Base-by-base conservation (phyloP, 192 early-diverging fungal species). In the Bifiguratus adelaidae region DNA sequence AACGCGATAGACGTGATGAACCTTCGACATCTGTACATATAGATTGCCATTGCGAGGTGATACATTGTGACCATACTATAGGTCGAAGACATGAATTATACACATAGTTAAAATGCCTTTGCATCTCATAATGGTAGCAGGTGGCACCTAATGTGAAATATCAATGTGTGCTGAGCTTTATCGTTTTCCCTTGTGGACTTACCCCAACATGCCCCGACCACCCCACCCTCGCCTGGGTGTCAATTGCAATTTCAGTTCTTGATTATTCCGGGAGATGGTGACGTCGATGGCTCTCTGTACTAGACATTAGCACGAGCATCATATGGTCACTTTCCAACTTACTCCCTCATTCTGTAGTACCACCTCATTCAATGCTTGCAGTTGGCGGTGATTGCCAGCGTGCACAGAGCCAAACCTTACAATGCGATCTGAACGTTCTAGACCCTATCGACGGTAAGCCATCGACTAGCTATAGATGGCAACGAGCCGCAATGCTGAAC, bases 201-300 rank as follows among this genome's bases (percentile, higher is more conserved):
- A 40, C 37, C 73, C 73, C 13, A 76, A 41, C 2, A 69, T 44
- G 12, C 73, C 73, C 18, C 63, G 64, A 22, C 70, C 73, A 3
- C 73, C 70, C 73, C 73, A 76, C 2, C 63, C 70, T 42, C 56
- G 57, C 37, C 48, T 57, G 16, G 73, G 73, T 3, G 65, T 66
- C 0, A 76, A 44, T 7, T 65, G 47, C 22, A 72, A 22, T 2
- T 46, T 15, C 3, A 28, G 7, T 4, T 60, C 53, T 16, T 62
- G 44, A 9, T 52, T 43, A 12, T 53, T 54, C 23, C 73, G 56
- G 5, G 41, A 27, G 0, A 76, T 53, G 30, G 50, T 55, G 27
- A 76, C 59, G 5, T 56, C 18, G 24, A 71, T 59, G 0, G 63
- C 46, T 56, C 54, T 56, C 66, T 68, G 44, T 41, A 34, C 11